phyloP scores from a whole-genome alignment of 352 stramenopile species.

The Elongisporangium senticosum region DNA sequence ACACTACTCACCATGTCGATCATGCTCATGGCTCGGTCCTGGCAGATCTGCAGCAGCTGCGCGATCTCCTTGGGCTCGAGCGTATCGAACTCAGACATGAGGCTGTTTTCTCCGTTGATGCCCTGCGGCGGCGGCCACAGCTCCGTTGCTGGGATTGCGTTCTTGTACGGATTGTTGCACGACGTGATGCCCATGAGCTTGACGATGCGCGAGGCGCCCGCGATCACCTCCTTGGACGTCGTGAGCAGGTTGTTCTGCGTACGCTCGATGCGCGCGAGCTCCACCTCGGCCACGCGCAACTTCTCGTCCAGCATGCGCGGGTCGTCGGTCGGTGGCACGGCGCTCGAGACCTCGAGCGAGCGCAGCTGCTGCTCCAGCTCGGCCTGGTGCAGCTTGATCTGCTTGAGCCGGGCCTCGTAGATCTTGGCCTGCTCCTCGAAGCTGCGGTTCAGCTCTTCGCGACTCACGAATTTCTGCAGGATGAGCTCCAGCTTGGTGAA shows the following conservation, averaged over 20 bases:
- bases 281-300: constrained; percentile 60
- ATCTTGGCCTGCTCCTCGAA: constrained; percentile 81
- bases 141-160: constrained; percentile 43
- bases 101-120: constrained; percentile 37
- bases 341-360: constrained; percentile 59
- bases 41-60: constrained; percentile 63
- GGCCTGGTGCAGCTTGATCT: constrained; percentile 67
- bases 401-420: constrained; percentile 73
- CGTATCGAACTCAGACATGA: constrained; percentile 67
- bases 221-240: constrained; percentile 72
- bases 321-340: constrained; percentile 40
- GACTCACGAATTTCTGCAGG: constrained; percentile 71
- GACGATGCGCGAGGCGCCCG: constrained; percentile 55
- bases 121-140: constrained; percentile 57
- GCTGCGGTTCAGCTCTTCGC: constrained; percentile 70
- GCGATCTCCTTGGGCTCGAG: constrained; percentile 57
- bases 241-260: constrained; percentile 62
- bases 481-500: constrained; percentile 76
- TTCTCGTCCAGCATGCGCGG: constrained; percentile 67
- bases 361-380: constrained; percentile 72
- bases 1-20: constrained; percentile 59
- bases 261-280: constrained; percentile 56
- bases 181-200: constrained; percentile 75
- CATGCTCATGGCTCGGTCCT: constrained; percentile 62
- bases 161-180: constrained; percentile 50